A percentile compares a stretch with the other conserved stretches of the same genome.
Evolutionary conservation across 192 early-diverging fungal species (phyloP).

Genomic region (Rhizoclosmatium globosum): DNA sequence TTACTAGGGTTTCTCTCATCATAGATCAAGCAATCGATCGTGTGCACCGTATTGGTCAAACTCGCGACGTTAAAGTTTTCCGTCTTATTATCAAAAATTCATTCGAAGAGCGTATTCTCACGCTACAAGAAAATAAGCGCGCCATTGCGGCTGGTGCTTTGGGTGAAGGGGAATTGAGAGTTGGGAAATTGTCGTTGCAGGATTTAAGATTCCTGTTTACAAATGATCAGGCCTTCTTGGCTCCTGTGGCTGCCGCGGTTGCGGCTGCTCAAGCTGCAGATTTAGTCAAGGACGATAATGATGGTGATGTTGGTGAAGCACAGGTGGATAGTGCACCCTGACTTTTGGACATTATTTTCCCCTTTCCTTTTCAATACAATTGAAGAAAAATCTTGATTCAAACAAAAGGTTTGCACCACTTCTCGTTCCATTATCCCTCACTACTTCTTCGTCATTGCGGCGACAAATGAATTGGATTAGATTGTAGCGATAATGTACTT

Average conservation of each 20-base stretch:
- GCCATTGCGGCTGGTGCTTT: conserved; percentile 16
- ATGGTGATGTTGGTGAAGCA: not conserved
- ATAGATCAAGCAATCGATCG: conserved; percentile 76
- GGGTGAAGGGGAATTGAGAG: conserved; percentile 23
- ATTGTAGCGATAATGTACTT: too few species aligned
- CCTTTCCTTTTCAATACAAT: too few species aligned
- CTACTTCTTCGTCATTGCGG: too few species aligned
- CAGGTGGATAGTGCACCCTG: too few species aligned
- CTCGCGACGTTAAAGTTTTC: conserved; percentile 64
- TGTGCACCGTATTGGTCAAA: conserved; percentile 78
- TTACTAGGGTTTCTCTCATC: conserved; percentile 30
- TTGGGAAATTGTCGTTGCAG: not conserved
- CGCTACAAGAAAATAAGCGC: conserved; percentile 67
- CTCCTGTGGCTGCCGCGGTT: conserved; percentile 5
- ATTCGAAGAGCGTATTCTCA: conserved; percentile 76
- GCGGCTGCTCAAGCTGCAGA: conserved; percentile 54
- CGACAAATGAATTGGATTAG: too few species aligned
- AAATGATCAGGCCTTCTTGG: conserved; percentile 4
- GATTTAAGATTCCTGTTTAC: conserved; percentile 16
- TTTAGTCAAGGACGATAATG: not conserved
- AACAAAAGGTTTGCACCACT: too few species aligned
- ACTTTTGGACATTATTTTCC: too few species aligned
- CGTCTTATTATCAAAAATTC: conserved; percentile 69
- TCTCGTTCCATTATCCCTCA: too few species aligned
- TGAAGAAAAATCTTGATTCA: too few species aligned